A percentile compares a stretch with the other conserved stretches of the same genome.
Conservation (phyloP, 139 green algal genomes). For the Edaphochlamys debaryana region DNA sequence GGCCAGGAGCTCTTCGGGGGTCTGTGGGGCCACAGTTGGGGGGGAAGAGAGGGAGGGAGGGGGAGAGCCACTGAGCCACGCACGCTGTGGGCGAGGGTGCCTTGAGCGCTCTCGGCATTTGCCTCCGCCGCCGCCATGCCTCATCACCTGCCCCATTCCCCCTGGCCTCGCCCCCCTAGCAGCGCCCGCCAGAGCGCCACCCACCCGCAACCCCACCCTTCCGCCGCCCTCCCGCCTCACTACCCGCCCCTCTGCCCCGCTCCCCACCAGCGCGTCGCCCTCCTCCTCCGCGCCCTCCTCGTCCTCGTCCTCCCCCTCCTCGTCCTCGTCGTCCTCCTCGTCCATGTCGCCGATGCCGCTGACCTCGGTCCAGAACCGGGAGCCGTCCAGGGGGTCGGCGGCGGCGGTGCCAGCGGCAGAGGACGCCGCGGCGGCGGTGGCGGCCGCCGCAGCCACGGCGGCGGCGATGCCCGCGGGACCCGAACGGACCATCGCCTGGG, state of each 20-base stretch:
- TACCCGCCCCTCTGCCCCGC: no score
- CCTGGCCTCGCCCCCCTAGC: no score
- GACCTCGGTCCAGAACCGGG: conserved; percentile 31
- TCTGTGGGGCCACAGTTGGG: not conserved
- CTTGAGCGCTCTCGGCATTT: no score
- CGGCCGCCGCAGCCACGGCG: not conserved
- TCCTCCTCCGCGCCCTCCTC: conserved; percentile 1
- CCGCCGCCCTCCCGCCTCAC: no score
- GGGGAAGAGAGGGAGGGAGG: not conserved
- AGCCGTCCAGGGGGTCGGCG: conserved; percentile 16
- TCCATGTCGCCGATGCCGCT: conserved; percentile 22
- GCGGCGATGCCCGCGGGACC: not conserved
- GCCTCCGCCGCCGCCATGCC: no score
- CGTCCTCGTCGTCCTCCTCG: conserved; percentile 24
- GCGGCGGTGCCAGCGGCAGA: not conserved
- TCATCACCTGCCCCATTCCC: no score
- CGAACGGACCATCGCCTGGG: no score
- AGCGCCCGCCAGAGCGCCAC: no score
- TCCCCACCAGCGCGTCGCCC: no score
- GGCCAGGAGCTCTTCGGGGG: conserved; percentile 15
- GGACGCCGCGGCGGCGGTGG: not conserved
- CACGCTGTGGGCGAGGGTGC: no score
- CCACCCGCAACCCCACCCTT: no score
- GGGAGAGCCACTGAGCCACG: no score
- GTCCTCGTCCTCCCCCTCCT: not conserved